A percentile compares a stretch with the other conserved stretches of the same genome.
Evolutionary conservation across 345 rosid species (phyloP).

Genomic region (Microcos paniculata): DNA sequence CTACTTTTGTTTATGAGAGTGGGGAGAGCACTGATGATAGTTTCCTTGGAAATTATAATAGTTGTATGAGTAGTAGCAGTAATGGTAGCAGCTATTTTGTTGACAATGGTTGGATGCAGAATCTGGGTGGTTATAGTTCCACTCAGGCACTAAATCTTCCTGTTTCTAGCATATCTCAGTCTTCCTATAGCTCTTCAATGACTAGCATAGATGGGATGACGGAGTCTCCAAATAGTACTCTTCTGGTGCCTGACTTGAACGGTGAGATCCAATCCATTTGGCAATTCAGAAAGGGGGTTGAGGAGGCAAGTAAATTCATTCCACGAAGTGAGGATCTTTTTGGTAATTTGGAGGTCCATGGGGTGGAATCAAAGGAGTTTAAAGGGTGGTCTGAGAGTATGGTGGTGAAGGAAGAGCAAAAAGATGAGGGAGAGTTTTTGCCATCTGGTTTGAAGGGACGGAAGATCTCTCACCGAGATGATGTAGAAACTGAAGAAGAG

Average conservation of each 20-base stretch:
- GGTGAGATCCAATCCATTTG: slow-evolving; percentile 58
- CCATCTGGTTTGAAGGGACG: slow-evolving; percentile 37
- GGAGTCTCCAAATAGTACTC: slow-evolving; percentile 49
- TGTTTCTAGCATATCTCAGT: slow-evolving; percentile 34
- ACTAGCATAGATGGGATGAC: slow-evolving; percentile 44
- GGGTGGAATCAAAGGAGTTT: slow-evolving; percentile 13
- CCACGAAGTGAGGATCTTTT: slow-evolving; percentile 43
- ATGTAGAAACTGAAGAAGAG: slow-evolving; percentile 56
- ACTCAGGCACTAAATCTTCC: slow-evolving; percentile 28
- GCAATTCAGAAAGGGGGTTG: slow-evolving; percentile 73
- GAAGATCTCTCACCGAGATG: slow-evolving; percentile 51
- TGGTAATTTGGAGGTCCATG: slow-evolving; percentile 33
- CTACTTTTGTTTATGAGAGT: slow-evolving; percentile 20
- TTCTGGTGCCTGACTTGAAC: slow-evolving; percentile 37
- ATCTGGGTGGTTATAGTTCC: slow-evolving; percentile 32
- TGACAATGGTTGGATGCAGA: no score
- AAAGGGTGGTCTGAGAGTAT: slow-evolving; percentile 19
- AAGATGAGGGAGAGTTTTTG: slow-evolving; percentile 24
- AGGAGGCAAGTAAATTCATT: slow-evolving; percentile 73
- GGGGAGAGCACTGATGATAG: slow-evolving; percentile 33
- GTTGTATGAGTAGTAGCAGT: slow-evolving; percentile 6
- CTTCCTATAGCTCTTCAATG: slow-evolving; percentile 50
- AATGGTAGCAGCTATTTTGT: no score
- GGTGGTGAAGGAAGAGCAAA: slow-evolving; percentile 38
- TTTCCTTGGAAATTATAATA: slow-evolving; percentile 25